A percentile compares a stretch with the other conserved stretches of the same genome.
These are phyloP conservation scores for Candida takata DNA, from an alignment of 805 yeast species.

Conservation along the genomic window DNA sequence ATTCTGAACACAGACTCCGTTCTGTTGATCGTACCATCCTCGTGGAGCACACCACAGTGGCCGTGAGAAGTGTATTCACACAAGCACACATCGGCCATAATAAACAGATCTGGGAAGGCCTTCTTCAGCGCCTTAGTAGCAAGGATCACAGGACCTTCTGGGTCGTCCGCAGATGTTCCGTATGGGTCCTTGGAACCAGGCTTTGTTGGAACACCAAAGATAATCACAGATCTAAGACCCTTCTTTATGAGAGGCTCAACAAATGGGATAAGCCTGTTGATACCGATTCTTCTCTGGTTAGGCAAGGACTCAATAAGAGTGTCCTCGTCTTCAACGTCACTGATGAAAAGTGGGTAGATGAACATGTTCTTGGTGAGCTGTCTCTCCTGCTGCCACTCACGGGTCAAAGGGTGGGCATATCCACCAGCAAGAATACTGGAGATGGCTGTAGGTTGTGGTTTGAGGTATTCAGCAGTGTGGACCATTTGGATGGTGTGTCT, in stretches of 20 bases:
- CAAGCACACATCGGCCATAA: conserved; percentile 91
- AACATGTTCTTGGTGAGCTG: conserved; percentile 83
- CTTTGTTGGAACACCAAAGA: conserved; percentile 86
- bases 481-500: too few relatives aligned
- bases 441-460: conserved; percentile 49
- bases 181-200: conserved; percentile 69
- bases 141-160: conserved; percentile 87
- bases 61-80: conserved; percentile 97
- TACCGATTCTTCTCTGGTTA: conserved; percentile 80
- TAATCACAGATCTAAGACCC: conserved; percentile 78
- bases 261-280: conserved; percentile 68
- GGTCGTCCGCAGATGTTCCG: conserved; percentile 93
- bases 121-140: conserved; percentile 59
- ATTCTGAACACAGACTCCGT: conserved; percentile 70
- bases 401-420: conserved; percentile 79
- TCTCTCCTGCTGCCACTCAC: conserved; percentile 89
- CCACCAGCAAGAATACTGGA: conserved; percentile 88
- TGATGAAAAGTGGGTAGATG: conserved; percentile 84
- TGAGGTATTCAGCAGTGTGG: conserved; percentile 68
- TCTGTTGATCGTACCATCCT: conserved; percentile 80
- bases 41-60: conserved; percentile 90
- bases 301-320: conserved; percentile 72
- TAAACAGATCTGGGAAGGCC: conserved; percentile 74
- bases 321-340: conserved; percentile 78
- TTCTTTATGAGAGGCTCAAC: conserved; percentile 63